Base-by-base conservation (phyloP, 148 eudicot species). In the Vaccinium vitisidaea region DNA sequence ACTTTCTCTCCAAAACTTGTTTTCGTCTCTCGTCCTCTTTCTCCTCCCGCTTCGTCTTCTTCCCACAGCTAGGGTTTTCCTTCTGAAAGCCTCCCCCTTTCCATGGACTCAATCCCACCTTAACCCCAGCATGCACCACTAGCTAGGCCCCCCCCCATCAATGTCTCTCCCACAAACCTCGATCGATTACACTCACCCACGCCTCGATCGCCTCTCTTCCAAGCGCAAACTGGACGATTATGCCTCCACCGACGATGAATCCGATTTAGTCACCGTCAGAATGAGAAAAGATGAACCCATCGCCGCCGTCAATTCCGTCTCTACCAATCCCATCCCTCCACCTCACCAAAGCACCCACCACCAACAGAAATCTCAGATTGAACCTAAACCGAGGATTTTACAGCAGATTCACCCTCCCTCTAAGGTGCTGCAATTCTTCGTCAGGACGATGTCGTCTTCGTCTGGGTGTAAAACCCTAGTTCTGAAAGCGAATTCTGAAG, bases 381-480 rank as follows among this genome's bases (percentile, higher is more conserved):
- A 39, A 10, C 39, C 23, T 8, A 6, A 21, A 52, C 3, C 63
- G n/a, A 43, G 46, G 46, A 5, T 43, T 23, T 25, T 55, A n/a
- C 81, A 23, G 43, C 39, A 79, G n/a, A 48, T 81, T 12, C 46
- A 23, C 19, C 48, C 82, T 4, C 76, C 36, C 21, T 23, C 79
- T 3, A 49, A 27, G 16, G 23, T 89, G 3, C 30, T 90, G 5
- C 95, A 90, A 14, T 94, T 96, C 84, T 93, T 96, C 6, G 98
- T 96, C 6, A 87, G 88, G 19, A 80, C 86, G 85, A 75, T 92
- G 15, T 89, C 74, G 18, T 69, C 91, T 0, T 89, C 74, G 8
- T 10, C 92, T 0, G 87, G 73, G 0, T 81, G 82, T 6, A 90
- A 87, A 30, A 89, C 97, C 74, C 87, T 93, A 0, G 94, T 90